Evolutionary conservation across 2,329 filamentous ascomycete species (phyloP), one percentile per base, ranked within the genome.

Genomic region (Diatrype stigma): DNA sequence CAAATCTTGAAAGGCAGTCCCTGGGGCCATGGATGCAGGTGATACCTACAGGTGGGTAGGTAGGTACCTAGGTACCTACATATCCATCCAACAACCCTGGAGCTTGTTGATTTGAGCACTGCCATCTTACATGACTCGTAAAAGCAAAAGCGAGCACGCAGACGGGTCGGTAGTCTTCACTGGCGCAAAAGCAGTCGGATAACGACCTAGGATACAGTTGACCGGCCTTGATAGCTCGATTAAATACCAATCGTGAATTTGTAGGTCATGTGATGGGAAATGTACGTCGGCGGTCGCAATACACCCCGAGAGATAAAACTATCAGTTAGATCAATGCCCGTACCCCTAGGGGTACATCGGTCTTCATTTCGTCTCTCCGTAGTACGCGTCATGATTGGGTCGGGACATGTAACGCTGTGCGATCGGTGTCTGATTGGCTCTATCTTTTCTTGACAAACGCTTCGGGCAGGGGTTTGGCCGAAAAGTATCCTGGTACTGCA

Each of bases 361-460:
- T 14, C 5, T 44, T 44, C 21, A 44, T 44, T 44, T 44, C 22
- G 40, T 26, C 2, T 16, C 40, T 23, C 40, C 22, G 22, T n/a
- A 23, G 40, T 28, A 61, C 61, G 59, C 60, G 62, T 63, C 60
- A 60, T 61, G 58, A 65, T 65, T 65, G 62, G 62, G 47, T 45
- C 51, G 48, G 19, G 16, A 48, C 42, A 51, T 59, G 56, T 50
- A 51, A 42, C 51, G 17, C 52, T 56, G 62, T 65, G 63, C 63
- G 63, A 57, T 65, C 62, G 34, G 46, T 17, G 51, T 58, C 28
- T 65, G 59, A 64, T 65, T 65, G 62, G 63, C 47, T 40, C 12
- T 28, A 5, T 26, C n/a, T 44, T 16, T 16, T 23, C 10, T 44
- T 17, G 12, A 21, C 40, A 28, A 26, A 44, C 40, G 22, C 21